Conservation (phyloP, 2,329 filamentous ascomycete genomes). For the Fusarium verrucosum region DNA sequence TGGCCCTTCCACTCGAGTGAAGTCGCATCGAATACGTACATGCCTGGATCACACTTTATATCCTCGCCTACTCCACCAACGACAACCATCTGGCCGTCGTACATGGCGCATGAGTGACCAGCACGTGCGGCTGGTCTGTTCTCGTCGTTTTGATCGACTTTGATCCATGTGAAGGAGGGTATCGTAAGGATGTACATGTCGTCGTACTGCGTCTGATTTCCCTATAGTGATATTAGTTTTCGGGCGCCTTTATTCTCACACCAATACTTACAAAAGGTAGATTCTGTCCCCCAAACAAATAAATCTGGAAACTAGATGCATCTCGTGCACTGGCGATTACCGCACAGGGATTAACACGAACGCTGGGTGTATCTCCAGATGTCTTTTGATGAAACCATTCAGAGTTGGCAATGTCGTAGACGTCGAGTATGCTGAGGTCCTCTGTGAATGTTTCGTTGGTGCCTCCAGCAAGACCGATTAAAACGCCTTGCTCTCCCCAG, state of each 20-base stretch:
- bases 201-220: constrained; percentile 66
- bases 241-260: not conserved
- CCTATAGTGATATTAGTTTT: constrained; percentile 41
- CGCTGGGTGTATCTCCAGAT: constrained; percentile 60
- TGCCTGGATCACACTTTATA: constrained; percentile 61
- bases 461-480: constrained; percentile 77
- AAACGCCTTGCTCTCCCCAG: constrained; percentile 74
- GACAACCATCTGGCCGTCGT: constrained; percentile 69
- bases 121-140: constrained; percentile 64
- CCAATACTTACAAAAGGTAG: constrained; percentile 64
- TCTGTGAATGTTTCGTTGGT: constrained; percentile 73
- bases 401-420: constrained; percentile 70
- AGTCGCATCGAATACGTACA: constrained; percentile 78
- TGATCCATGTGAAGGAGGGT: constrained; percentile 72
- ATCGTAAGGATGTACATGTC: constrained; percentile 70
- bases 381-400: constrained; percentile 70
- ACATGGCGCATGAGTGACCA: constrained; percentile 65
- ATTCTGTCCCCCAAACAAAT: constrained; percentile 81
- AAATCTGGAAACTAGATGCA: constrained; percentile 79
- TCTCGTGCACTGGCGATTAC: constrained; percentile 71
- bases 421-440: constrained; percentile 65
- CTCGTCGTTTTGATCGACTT: constrained; percentile 57
- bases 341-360: constrained; percentile 68
- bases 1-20: constrained; percentile 64
- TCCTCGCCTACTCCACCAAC: constrained; percentile 67